Conservation (phyloP, 1,139 yeast species). For the Yamadazyma sp. region DNA sequence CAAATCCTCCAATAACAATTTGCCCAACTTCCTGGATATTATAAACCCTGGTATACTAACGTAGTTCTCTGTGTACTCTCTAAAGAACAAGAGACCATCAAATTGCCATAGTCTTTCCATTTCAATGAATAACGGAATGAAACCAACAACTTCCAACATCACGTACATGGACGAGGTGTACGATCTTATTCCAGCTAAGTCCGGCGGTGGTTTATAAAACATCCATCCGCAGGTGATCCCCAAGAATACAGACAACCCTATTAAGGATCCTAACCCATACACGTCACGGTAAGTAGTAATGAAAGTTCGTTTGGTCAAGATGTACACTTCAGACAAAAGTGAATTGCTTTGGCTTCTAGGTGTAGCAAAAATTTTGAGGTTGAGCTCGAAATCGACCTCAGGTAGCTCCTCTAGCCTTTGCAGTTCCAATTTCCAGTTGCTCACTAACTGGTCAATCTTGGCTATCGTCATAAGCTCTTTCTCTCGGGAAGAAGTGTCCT, state of each 20-base stretch:
- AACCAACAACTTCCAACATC: conserved; percentile 65
- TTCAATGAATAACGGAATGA: conserved; percentile 69
- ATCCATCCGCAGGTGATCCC: conserved; percentile 75
- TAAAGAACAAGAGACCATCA: conserved; percentile 68
- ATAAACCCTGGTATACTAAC: conserved; percentile 69
- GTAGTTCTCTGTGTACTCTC: conserved; percentile 74
- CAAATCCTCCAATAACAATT: conserved; percentile 68
- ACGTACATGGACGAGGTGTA: conserved; percentile 64
- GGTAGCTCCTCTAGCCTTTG: conserved; percentile 7
- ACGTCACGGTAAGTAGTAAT: conserved; percentile 60
- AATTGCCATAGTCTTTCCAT: conserved; percentile 66
- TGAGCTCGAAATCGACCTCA: conserved; percentile 21
- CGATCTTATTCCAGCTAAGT: conserved; percentile 68
- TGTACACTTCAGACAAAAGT: conserved; percentile 45
- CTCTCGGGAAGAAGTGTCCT: conserved; percentile 52
- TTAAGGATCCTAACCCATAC: conserved; percentile 51
- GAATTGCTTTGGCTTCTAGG: conserved; percentile 30
- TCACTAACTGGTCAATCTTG: conserved; percentile 48
- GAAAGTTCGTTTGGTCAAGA: conserved; percentile 58
- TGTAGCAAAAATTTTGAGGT: conserved; percentile 26
- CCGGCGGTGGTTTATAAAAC: conserved; percentile 62
- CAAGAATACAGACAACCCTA: conserved; percentile 55
- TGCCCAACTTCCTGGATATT: conserved; percentile 65
- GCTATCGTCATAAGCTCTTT: conserved; percentile 42
- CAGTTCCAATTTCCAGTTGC: conserved; percentile 44